Evolutionary conservation across 805 yeast species (phyloP).

Genomic region (Maudiozyma saulgeensis): DNA sequence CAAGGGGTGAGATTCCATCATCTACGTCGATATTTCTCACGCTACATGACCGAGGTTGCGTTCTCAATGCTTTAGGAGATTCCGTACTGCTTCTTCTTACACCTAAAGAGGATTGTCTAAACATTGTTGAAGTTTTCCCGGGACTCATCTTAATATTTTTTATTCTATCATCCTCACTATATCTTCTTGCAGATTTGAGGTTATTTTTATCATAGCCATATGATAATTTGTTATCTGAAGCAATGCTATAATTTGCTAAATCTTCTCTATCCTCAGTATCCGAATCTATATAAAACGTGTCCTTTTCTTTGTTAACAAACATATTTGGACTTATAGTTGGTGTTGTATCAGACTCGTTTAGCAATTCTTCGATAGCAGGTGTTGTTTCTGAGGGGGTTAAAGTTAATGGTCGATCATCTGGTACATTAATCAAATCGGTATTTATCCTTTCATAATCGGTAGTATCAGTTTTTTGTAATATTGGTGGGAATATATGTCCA

Average conservation of each 20-base stretch:
- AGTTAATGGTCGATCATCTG: conserved; percentile 1
- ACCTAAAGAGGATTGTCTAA: background rate
- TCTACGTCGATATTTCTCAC: background rate
- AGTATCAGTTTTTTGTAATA: background rate
- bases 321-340: background rate
- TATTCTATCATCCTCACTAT: conserved; percentile 7
- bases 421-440: background rate
- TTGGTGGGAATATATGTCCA: conserved; percentile 10
- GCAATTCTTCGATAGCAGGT: background rate
- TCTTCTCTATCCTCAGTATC: background rate
- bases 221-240: background rate
- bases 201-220: background rate
- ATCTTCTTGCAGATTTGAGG: conserved; percentile 2
- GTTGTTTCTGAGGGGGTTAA: background rate
- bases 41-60: background rate
- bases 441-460: background rate
- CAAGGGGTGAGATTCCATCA: conserved; percentile 1
- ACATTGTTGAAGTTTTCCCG: background rate
- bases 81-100: background rate
- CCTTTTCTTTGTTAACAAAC: background rate
- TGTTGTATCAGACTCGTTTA: background rate
- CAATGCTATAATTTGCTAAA: background rate
- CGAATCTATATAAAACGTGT: background rate
- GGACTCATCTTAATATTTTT: background rate
- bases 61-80: background rate